Conservation (phyloP, 2,329 filamentous ascomycete genomes). For the Incumbomyces lentus region DNA sequence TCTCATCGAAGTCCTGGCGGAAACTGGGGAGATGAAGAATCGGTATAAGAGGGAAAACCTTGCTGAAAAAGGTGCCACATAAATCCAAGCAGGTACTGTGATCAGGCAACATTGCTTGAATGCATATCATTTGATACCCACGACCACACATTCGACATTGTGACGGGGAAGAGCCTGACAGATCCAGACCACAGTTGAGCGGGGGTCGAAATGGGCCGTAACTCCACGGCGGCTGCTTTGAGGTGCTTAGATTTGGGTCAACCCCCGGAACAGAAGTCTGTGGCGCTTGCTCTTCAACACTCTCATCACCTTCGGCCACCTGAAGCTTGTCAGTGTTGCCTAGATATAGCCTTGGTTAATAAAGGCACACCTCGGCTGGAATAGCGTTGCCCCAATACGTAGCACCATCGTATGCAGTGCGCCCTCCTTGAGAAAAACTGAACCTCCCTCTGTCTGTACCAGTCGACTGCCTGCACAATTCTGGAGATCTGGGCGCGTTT, state of each 20-base stretch:
- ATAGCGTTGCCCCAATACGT: slow-evolving; percentile 17
- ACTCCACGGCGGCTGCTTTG: slow-evolving; percentile 1
- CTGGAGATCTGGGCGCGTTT: not conserved
- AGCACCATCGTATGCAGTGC: slow-evolving; percentile 12
- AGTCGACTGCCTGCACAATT: not conserved
- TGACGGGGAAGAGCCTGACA: slow-evolving; percentile 3
- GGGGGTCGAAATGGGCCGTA: slow-evolving; percentile 9
- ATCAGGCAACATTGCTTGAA: slow-evolving; percentile 12
- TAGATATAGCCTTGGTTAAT: not conserved
- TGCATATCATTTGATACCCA: slow-evolving; percentile 13
- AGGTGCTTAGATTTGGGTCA: not conserved
- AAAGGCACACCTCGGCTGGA: slow-evolving; percentile 9
- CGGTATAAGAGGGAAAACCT: slow-evolving; percentile 15
- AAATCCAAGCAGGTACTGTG: slow-evolving; percentile 13
- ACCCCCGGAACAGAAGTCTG: no score
- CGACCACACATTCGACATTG: slow-evolving; percentile 14
- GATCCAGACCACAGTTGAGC: slow-evolving; percentile 7
- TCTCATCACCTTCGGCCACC: not conserved
- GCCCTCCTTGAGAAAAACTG: slow-evolving; percentile 10
- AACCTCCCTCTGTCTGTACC: slow-evolving; percentile 8
- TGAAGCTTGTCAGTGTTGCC: not conserved
- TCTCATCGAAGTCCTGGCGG: slow-evolving; percentile 12
- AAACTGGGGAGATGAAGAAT: slow-evolving; percentile 12
- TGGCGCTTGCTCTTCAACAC: not conserved
- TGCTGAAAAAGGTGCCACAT: slow-evolving; percentile 14